Evolutionary conservation across 768 basidiomycete species (phyloP).

Genomic region (Candolleomyces eurysporus): DNA sequence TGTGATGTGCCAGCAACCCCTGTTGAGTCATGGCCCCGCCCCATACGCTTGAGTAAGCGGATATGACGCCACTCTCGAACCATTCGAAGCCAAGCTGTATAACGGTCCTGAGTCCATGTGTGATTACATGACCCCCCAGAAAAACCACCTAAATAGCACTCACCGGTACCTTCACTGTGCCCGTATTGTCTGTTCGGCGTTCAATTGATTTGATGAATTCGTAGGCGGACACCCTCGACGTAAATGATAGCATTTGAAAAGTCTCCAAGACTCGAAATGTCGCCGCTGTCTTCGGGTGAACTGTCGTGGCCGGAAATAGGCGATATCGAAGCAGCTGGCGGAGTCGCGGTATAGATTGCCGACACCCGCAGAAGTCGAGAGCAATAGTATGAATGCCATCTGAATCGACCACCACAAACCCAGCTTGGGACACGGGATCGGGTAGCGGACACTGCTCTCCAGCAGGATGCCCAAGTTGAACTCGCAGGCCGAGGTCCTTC

Average conservation of each 20-base stretch:
- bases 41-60: too few species aligned
- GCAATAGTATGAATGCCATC: slow-evolving; percentile 23
- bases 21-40: too few species aligned
- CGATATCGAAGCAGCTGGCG: slow-evolving; percentile 24
- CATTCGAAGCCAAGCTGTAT: too few species aligned
- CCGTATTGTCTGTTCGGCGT: too few species aligned
- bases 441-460: slow-evolving; percentile 16
- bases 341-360: slow-evolving; percentile 1
- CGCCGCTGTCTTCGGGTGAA: neutral
- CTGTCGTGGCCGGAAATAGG: neutral
- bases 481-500: slow-evolving; percentile 1
- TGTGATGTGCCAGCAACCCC: too few species aligned
- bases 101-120: too few species aligned
- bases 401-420: slow-evolving; percentile 24
- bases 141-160: too few species aligned
- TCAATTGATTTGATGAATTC: too few species aligned
- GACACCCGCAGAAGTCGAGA: slow-evolving; percentile 29
- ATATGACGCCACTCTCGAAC: too few species aligned
- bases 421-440: slow-evolving; percentile 6
- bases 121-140: too few species aligned
- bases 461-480: slow-evolving; percentile 19
- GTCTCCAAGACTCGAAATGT: slow-evolving; percentile 3
- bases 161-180: too few species aligned
- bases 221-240: neutral
- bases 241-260: slow-evolving; percentile 4